phyloP scores from a whole-genome alignment of 306 rosid genomes.

The Cicer bijugum region DNA sequence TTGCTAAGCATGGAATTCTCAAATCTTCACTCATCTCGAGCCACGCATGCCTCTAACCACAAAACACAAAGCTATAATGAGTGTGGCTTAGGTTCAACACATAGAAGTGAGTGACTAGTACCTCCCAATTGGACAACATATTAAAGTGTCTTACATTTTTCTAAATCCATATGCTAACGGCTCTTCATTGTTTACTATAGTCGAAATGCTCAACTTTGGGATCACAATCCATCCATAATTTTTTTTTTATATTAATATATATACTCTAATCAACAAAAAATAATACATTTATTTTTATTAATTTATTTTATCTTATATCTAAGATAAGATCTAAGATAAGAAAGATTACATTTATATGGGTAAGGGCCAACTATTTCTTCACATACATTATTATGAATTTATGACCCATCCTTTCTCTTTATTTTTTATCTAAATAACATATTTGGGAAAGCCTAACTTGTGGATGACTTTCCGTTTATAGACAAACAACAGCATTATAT shows the following conservation, averaged over 20 bases:
- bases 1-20: constrained; percentile 25
- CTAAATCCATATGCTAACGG: constrained; percentile 64
- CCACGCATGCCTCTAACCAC: constrained; percentile 64
- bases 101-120: constrained; percentile 45
- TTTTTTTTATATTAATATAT: neutral
- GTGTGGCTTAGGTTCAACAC: constrained; percentile 50
- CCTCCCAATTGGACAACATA: constrained; percentile 66
- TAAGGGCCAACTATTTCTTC: neutral
- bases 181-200: constrained; percentile 53
- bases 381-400: constrained; percentile 31
- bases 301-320: no score
- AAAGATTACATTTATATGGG: neutral
- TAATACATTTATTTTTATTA: no score
- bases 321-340: no score
- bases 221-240: constrained; percentile 52
- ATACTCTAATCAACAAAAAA: no score
- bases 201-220: constrained; percentile 74
- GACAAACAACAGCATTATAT: constrained; percentile 20
- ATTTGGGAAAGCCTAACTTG: constrained; percentile 45
- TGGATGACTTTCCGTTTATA: constrained; percentile 12
- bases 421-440: constrained; percentile 37
- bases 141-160: constrained; percentile 46
- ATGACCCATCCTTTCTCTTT: constrained; percentile 42
- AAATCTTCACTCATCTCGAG: constrained; percentile 70
- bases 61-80: constrained; percentile 45